Evolutionary conservation across 1,139 yeast genomes (phyloP), one percentile per base, ranked within the genome.

Genomic region (Insectozyma bohioensis): DNA sequence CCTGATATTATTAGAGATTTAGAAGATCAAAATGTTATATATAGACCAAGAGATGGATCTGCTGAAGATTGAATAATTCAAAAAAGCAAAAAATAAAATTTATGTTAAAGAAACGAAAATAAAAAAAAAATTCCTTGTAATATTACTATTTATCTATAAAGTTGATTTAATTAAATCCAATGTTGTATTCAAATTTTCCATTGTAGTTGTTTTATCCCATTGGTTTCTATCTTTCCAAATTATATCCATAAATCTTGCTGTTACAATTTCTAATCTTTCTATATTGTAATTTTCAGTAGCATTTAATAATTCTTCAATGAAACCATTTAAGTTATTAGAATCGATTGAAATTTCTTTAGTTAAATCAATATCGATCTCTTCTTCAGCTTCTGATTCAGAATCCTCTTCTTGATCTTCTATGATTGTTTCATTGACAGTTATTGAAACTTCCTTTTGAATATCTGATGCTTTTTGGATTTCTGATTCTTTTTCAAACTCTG

Each of bases 21-120:
- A 52, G 81, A 80, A 29, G 75, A 74, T 15, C 84, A 81, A 48
- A 86, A 86, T 22, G 78, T 85, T 28, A 78, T 79, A 35, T 94
- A 94, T 61, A 76, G 97, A 45, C 97, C 99, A 20, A 75, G 99
- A 58, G 98, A 94, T 56, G 98, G 99, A 27, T 80, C 90, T 61
- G 97, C 85, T 20, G 85, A 80, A 49, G 95, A 87, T 56, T 87
- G 60, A 19, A 19, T 19, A 19, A n/a, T n/a, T n/a, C n/a, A n/a
- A n/a, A n/a, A 27, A 17, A n/a, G 4, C n/a, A 15, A 14, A 7
- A 14, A 20, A 20, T 21, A 17, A 20, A 11, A 17, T n/a, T n/a
- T n/a, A n/a, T n/a, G n/a, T n/a, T n/a, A n/a, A n/a, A n/a, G n/a
- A n/a, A n/a, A n/a, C 7, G n/a, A 29, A 5, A 18, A n/a, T 20